Base-by-base conservation (phyloP, 352 stramenopile species). In the Globisporangium orthogonon region DNA sequence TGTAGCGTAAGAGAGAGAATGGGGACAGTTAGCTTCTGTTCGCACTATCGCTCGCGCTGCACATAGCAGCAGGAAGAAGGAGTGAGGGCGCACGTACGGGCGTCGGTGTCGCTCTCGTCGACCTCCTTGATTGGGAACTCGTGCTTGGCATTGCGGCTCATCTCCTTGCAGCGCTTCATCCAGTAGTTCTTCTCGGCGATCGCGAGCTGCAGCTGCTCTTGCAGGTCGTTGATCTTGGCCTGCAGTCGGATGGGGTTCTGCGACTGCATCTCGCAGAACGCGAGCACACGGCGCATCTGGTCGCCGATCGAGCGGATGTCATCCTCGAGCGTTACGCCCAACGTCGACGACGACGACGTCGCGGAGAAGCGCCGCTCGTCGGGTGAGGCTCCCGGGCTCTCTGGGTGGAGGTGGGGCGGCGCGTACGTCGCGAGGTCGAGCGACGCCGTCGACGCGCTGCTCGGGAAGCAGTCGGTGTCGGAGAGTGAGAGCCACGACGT, bases 111-210 rank as follows among this genome's bases (percentile, higher is more conserved):
- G n/a, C 43, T 17, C 44, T 73, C 64, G 56, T 81, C 70, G 45
- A 66, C 44, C 40, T 62, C 49, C 31, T 30, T 31, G 30, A 44
- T 23, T 18, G 41, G 39, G 28, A 52, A 56, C 47, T 61, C 55
- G 37, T 52, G 53, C 29, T 55, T 54, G 13, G 56, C 33, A 29
- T 66, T 56, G 71, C 37, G 18, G 14, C 49, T 73, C 51, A 91
- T 68, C 55, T 89, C 81, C 52, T 90, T 83, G 66, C 81, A 91
- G 23, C 81, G 79, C 62, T 90, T 89, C 75, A 92, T 89, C 85
- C 85, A 95, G 67, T 95, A 93, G 61, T 95, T 92, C 67, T 95
- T 95, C 71, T 95, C 85, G 13, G 76, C 72, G 48, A 91, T 73
- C 31, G 74, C 83, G 58, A 81, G 71, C 14, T 79, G 75, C 31